Base-by-base conservation (phyloP, 805 yeast species). In the Clavispora vitiphila region DNA sequence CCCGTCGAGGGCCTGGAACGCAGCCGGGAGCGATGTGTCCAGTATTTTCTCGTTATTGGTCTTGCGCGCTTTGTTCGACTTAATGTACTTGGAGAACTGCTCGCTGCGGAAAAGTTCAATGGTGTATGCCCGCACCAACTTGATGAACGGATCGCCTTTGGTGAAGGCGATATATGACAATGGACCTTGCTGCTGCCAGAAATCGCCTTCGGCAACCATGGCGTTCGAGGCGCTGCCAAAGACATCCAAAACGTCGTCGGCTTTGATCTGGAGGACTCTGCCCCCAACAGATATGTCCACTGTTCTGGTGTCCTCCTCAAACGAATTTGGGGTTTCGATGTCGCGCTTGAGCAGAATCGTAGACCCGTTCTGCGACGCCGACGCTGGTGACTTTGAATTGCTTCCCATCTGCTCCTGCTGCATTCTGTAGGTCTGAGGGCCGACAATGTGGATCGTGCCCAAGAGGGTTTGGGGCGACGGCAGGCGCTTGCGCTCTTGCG, bases 161-260 rank as follows among this genome's bases (percentile, higher is more conserved):
- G 70, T 62, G 24, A 68, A 47, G 4, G 72, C 74, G 20, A 65
- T 57, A 36, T 65, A 69, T 1, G 73, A 64, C 16, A 69, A 39
- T 7, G 60, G 55, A 2, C 75, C 75, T 35, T 67, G 72, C 36
- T 59, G 62, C 45, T 68, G 73, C 63, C 71, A 61, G 19, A 46
- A 44, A 2, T 60, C 55, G 8, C 74, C 73, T 39, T 69, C 73
- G 5, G 67, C 55, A 35, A 56, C 50, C 16, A 68, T 44, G 0
- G 72, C 60, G 39, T 47, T 40, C 37, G 67, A 64, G 5, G 74
- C 69, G 40, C 59, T 56, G 16, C 62, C 45, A 35, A 67, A 66
- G 0, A 60, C 42, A n/a, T 56, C 53, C 26, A 69, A 57, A 4
- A 59, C 48, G 47, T 69, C 73, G 29, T 58, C 46, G 3, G 66